Evolutionary conservation across 441 rosid genomes (phyloP).

Genomic region (Manihot esculenta): DNA sequence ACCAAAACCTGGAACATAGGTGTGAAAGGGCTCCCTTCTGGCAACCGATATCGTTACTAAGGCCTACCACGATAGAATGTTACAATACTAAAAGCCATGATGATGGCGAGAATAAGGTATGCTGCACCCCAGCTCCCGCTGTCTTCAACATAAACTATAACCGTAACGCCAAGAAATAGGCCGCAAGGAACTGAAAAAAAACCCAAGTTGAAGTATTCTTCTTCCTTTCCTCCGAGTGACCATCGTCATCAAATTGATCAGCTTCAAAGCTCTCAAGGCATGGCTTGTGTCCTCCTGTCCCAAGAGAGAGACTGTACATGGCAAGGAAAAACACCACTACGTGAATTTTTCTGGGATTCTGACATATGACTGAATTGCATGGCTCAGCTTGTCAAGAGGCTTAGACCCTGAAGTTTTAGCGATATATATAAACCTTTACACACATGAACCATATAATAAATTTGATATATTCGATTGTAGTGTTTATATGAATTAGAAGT

Average conservation of each 20-base stretch:
- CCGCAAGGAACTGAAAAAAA: conserved; percentile 64
- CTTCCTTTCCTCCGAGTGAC: conserved; percentile 52
- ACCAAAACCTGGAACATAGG: conserved; percentile 63
- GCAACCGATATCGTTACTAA: conserved; percentile 52
- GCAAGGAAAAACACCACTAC: conserved; percentile 47
- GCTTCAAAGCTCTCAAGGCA: conserved; percentile 82
- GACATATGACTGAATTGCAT: conserved; percentile 40
- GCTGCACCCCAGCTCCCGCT: conserved; percentile 85
- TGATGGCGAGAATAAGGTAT: conserved; percentile 60
- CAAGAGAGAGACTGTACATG: conserved; percentile 69
- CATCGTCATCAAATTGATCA: conserved; percentile 76
- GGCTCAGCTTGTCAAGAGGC: conserved; percentile 60
- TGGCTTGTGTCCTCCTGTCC: conserved; percentile 88
- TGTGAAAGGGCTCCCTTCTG: conserved; percentile 76
- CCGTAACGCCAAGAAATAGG: conserved; percentile 61
- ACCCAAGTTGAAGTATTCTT: conserved; percentile 73
- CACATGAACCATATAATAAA: too few relatives aligned
- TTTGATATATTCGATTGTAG: too few relatives aligned
- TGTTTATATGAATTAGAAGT: too few relatives aligned
- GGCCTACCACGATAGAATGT: conserved; percentile 59
- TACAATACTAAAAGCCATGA: conserved; percentile 56
- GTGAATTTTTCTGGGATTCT: conserved; percentile 42
- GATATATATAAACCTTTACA: too few relatives aligned
- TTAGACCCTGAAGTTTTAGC: conserved; percentile 53
- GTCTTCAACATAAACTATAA: conserved; percentile 74